These are phyloP conservation scores for Lepiota brunneoincarnata DNA, from an alignment of 768 basidiomycete species.

Conservation along the genomic window DNA sequence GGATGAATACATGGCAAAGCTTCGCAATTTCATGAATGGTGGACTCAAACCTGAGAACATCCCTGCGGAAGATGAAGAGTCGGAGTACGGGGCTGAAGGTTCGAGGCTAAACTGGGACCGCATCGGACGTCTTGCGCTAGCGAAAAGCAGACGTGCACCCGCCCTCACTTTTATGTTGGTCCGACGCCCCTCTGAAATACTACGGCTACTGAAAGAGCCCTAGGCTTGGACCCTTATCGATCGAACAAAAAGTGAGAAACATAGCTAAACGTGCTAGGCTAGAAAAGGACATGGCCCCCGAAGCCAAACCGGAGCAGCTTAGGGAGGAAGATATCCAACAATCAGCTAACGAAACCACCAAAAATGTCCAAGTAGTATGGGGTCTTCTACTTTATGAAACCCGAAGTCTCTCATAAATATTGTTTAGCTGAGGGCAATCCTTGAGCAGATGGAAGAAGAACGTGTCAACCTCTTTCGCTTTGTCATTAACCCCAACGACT, in stretches of 20 bases:
- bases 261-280: slow-evolving; percentile 59
- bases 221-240: slow-evolving; percentile 89
- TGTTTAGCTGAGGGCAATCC: slow-evolving; percentile 57
- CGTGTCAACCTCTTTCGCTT: slow-evolving; percentile 81
- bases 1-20: slow-evolving; percentile 82
- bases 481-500: slow-evolving; percentile 86
- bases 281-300: slow-evolving; percentile 70
- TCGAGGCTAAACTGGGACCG: slow-evolving; percentile 72
- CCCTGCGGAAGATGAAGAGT: slow-evolving; percentile 49
- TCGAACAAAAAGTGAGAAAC: slow-evolving; percentile 79
- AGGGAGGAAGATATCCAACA: slow-evolving; percentile 80
- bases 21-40: slow-evolving; percentile 69
- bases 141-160: slow-evolving; percentile 75
- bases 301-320: slow-evolving; percentile 74
- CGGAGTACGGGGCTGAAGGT: slow-evolving; percentile 37
- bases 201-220: slow-evolving; percentile 15
- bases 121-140: slow-evolving; percentile 81
- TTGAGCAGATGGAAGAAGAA: slow-evolving; percentile 38
- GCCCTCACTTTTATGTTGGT: slow-evolving; percentile 87
- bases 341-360: slow-evolving; percentile 86
- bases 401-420: not conserved
- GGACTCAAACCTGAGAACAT: slow-evolving; percentile 48
- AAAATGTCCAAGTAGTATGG: slow-evolving; percentile 74
- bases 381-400: not conserved
- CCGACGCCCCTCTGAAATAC: not conserved